Percentiles rank a stretch among this genome's conserved stretches.
Evolutionary conservation across 768 basidiomycete genomes (phyloP).

Genomic region (Postia placenta): DNA sequence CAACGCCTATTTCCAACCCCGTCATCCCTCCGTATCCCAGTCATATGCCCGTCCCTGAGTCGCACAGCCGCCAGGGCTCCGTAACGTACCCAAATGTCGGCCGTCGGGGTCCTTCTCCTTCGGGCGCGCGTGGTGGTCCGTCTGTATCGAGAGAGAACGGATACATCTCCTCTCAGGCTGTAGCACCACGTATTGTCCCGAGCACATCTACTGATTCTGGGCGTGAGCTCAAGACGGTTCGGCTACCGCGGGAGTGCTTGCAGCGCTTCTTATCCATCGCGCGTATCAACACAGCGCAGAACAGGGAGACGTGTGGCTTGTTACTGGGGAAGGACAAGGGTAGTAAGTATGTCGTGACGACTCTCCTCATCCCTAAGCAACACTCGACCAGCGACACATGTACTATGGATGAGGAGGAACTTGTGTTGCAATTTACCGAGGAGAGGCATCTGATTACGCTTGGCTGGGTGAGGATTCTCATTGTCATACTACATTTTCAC

Average conservation of each 20-base stretch:
- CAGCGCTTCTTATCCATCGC: conserved; percentile 74
- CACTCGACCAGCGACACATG: conserved; percentile 89
- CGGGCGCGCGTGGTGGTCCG: conserved; percentile 19
- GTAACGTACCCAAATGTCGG: conserved; percentile 12
- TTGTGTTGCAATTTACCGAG: conserved; percentile 81
- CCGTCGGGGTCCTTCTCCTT: conserved; percentile 16
- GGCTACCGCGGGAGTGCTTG: conserved; percentile 69
- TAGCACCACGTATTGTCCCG: conserved; percentile 18
- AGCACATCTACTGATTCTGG: conserved; percentile 25
- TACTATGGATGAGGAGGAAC: conserved; percentile 85
- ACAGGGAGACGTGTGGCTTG: conserved; percentile 84
- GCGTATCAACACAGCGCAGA: conserved; percentile 66
- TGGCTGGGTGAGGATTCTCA: conserved; percentile 67
- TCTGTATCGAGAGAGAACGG: conserved; percentile 23
- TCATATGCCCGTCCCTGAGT: conserved; percentile 12
- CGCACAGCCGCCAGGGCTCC: conserved; percentile 11
- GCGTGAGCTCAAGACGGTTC: conserved; percentile 53
- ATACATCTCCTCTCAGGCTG: conserved; percentile 18
- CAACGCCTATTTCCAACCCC: conserved; percentile 19
- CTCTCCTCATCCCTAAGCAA: conserved; percentile 83
- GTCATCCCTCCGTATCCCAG: conserved; percentile 17
- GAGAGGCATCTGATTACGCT: conserved; percentile 76
- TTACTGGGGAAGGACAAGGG: conserved; percentile 65
- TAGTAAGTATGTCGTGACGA: conserved; percentile 65
- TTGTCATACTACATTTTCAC: neutral